These are phyloP conservation scores for Skeletonema potamos DNA, from an alignment of 108 stramenopile species.

Conservation along the genomic window DNA sequence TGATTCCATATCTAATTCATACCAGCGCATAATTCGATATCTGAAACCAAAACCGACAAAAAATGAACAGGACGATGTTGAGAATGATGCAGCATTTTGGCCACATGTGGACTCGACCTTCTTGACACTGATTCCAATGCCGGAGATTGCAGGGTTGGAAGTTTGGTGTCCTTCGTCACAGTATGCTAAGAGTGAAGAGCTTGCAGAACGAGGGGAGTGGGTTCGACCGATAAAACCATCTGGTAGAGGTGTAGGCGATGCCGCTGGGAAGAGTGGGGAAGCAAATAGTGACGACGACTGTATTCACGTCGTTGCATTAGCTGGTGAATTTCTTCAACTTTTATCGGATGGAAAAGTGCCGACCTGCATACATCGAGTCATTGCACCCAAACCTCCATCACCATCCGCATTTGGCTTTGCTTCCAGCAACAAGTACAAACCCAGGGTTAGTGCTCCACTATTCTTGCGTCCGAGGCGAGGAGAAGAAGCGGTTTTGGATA, in stretches of 20 bases:
- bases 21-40: constrained; percentile 44
- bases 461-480: constrained; percentile 40
- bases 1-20: constrained; percentile 32
- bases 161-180: constrained; percentile 37
- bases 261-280: not conserved
- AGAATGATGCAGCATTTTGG: constrained; percentile 18
- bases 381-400: constrained; percentile 24
- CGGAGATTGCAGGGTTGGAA: constrained; percentile 40
- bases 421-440: not conserved
- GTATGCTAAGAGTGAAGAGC: not conserved
- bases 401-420: not conserved
- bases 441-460: constrained; percentile 31
- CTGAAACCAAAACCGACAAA: constrained; percentile 20
- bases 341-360: constrained; percentile 33
- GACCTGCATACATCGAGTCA: constrained; percentile 42
- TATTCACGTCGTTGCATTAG: constrained; percentile 33
- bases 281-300: not conserved
- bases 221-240: constrained; percentile 27
- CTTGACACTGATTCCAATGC: constrained; percentile 46
- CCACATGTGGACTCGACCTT: constrained; percentile 45
- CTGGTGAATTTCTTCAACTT: constrained; percentile 43
- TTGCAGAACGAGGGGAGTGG: constrained; percentile 26
- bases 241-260: not conserved
- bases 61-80: not conserved
- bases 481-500: constrained; percentile 32